phyloP scores from a whole-genome alignment of 176 grass and related monocot species.

The Lolium rigidum region DNA sequence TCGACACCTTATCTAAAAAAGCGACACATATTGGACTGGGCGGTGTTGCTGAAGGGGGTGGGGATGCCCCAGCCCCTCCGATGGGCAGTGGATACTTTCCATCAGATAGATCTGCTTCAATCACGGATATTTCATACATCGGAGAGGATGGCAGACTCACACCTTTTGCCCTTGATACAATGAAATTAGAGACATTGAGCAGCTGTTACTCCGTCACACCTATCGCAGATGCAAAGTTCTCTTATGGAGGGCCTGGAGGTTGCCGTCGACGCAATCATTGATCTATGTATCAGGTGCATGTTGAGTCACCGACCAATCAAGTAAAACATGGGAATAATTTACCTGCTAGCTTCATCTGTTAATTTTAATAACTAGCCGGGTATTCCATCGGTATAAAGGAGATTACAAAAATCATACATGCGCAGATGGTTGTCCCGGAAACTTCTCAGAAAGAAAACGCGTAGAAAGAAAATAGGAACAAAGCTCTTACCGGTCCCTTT shows the following conservation, averaged over 20 bases:
- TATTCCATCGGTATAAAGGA: neutral
- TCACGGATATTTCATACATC: neutral
- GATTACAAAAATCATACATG: too few relatives aligned
- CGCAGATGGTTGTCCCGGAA: too few relatives aligned
- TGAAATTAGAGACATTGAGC: neutral
- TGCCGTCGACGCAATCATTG: neutral
- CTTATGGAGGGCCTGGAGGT: neutral
- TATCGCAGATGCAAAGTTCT: neutral
- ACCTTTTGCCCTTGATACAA: neutral
- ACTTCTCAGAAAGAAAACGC: too few relatives aligned
- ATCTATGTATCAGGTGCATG: neutral
- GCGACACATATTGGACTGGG: neutral
- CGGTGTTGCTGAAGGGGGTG: neutral
- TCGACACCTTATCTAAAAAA: neutral
- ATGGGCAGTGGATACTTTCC: neutral
- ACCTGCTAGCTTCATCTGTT: neutral
- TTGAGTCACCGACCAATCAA: neutral
- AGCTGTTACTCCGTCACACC: neutral
- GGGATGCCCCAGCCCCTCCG: neutral
- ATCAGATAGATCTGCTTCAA: neutral
- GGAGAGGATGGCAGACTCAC: neutral
- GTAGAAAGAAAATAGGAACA: too few relatives aligned
- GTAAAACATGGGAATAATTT: neutral
- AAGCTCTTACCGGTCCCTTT: too few relatives aligned
- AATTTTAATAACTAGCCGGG: neutral